phyloP scores from a whole-genome alignment of 139 green algal species.

The Coelastrella sp. region DNA sequence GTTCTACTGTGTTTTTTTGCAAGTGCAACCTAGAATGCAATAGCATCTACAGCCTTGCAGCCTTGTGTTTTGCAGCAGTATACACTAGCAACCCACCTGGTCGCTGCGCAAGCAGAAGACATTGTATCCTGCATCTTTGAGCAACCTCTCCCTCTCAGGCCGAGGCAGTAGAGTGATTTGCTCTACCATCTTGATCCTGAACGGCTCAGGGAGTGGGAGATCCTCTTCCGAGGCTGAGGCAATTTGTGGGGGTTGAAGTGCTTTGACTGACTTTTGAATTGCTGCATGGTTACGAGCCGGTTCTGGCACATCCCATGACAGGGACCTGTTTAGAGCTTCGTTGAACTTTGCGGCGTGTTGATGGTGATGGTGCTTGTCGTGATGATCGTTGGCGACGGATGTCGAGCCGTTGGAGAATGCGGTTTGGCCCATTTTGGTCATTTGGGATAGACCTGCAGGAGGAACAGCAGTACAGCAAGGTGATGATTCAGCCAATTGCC shows the following conservation, averaged over 20 bases:
- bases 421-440: neutral
- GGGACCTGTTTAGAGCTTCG: neutral
- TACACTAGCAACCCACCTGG: slow-evolving; percentile 4
- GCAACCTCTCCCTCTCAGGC: neutral
- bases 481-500: no score
- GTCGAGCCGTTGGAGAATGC: neutral
- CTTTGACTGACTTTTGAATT: neutral
- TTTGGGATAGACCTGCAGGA: neutral
- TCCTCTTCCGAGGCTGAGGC: neutral
- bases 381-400: neutral
- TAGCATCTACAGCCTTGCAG: no score
- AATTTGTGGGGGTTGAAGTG: neutral
- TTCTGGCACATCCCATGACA: slow-evolving; percentile 40
- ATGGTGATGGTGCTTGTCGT: neutral
- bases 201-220: slow-evolving; percentile 26
- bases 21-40: no score
- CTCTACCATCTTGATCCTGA: slow-evolving; percentile 52
- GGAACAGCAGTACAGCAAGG: no score
- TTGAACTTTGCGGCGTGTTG: neutral
- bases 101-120: slow-evolving; percentile 49
- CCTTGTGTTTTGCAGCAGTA: no score
- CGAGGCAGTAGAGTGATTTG: slow-evolving; percentile 32
- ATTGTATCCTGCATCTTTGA: slow-evolving; percentile 37
- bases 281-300: neutral
- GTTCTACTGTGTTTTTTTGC: no score